Evolutionary conservation across 192 early-diverging fungal genomes (phyloP).

Genomic region (Umbelopsis ramanniana): DNA sequence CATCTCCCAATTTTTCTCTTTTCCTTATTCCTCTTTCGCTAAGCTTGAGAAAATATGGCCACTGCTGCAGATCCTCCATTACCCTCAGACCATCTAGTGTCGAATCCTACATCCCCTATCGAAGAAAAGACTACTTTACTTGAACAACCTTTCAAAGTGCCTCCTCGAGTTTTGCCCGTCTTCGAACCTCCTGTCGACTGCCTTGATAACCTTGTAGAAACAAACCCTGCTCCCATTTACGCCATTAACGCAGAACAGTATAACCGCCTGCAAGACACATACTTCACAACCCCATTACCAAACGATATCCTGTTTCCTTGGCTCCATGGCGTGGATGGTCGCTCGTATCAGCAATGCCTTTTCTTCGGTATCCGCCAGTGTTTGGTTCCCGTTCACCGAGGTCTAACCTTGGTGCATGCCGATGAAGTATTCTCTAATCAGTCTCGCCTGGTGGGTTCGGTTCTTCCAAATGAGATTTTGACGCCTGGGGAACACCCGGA

Average conservation of each 20-base stretch:
- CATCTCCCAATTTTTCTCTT: conserved; percentile 4
- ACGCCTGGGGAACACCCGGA: conserved; percentile 1
- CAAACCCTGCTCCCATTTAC: conserved; percentile 32
- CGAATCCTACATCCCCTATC: conserved; percentile 6
- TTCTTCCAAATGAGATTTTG: conserved; percentile 53
- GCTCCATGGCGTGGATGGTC: conserved; percentile 64
- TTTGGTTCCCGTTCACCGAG: conserved; percentile 34
- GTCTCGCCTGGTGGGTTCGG: conserved; percentile 52
- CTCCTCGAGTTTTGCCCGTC: neutral
- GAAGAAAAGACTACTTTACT: neutral
- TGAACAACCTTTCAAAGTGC: neutral
- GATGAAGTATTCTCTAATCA: conserved; percentile 23
- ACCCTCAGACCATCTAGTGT: conserved; percentile 10
- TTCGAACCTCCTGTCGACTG: conserved; percentile 2
- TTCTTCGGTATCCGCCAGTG: conserved; percentile 55
- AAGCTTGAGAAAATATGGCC: conserved; percentile 9
- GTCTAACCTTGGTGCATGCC: conserved; percentile 36
- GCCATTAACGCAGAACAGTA: conserved; percentile 46
- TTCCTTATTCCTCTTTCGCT: neutral
- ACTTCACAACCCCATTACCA: conserved; percentile 49
- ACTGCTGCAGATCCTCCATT: conserved; percentile 7
- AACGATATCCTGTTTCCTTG: conserved; percentile 61
- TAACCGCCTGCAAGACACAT: conserved; percentile 45
- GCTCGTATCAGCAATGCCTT: conserved; percentile 47
- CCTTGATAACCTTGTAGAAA: neutral